Evolutionary conservation across 306 rosid species (phyloP).

Genomic region (Quercus engelmannii): DNA sequence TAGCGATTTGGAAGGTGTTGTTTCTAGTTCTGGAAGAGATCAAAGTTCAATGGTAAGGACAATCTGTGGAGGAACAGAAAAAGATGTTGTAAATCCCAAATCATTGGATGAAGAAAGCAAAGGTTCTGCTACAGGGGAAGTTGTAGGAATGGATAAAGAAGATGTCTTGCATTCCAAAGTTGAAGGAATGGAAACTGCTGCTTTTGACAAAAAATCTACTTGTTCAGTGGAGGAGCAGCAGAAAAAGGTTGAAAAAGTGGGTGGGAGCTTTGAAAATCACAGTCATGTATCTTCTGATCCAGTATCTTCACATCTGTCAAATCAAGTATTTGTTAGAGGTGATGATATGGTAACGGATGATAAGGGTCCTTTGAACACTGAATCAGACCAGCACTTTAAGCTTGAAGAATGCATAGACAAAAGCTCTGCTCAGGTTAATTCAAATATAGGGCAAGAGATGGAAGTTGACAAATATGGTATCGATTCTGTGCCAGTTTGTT

Average conservation of each 20-base stretch:
- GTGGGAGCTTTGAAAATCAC: slow-evolving; percentile 12
- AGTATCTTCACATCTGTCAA: slow-evolving; percentile 9
- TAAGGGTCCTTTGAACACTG: slow-evolving; percentile 19
- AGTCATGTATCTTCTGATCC: slow-evolving; percentile 5
- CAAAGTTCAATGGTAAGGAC: background rate
- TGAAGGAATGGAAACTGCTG: slow-evolving; percentile 13
- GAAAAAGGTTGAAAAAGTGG: slow-evolving; percentile 23
- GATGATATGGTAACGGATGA: slow-evolving; percentile 14
- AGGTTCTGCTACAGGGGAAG: slow-evolving; percentile 22
- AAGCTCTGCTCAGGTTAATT: slow-evolving; percentile 3
- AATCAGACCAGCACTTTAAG: slow-evolving; percentile 14
- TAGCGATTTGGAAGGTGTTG: background rate
- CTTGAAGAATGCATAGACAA: slow-evolving; percentile 11
- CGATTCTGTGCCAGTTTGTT: too few relatives aligned
- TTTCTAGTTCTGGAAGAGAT: background rate
- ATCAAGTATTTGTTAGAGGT: slow-evolving; percentile 27
- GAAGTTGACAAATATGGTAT: slow-evolving; percentile 22
- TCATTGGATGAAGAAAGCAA: slow-evolving; percentile 27
- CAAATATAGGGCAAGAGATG: slow-evolving; percentile 15
- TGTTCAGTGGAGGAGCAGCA: slow-evolving; percentile 29
- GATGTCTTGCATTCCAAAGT: slow-evolving; percentile 11
- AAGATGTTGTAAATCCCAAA: slow-evolving; percentile 13
- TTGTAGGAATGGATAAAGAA: slow-evolving; percentile 9
- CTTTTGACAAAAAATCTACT: slow-evolving; percentile 11
- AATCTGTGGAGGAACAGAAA: background rate